Evolutionary conservation across 305 asterid genomes (phyloP).

Genomic region (Ruellia speciosa): DNA sequence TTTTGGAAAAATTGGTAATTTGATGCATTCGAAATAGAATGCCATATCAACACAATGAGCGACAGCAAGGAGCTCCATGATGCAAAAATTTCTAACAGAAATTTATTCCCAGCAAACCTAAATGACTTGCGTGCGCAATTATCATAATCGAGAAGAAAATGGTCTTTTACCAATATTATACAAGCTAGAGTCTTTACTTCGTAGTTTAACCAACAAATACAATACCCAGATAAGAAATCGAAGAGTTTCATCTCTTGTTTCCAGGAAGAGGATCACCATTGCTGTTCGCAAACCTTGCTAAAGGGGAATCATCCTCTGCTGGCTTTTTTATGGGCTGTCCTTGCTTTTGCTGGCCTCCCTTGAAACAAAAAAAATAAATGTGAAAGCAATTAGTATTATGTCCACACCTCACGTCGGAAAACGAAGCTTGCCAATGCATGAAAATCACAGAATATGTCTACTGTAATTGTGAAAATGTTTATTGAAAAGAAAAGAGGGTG

Average conservation of each 20-base stretch:
- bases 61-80: not conserved
- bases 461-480: not conserved
- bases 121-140: not conserved
- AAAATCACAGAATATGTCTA: not conserved
- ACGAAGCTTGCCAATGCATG: not conserved
- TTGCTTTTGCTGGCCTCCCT: constrained; percentile 58
- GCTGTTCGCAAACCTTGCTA: constrained; percentile 26
- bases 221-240: constrained; percentile 5
- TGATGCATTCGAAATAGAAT: no score
- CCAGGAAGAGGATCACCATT: constrained; percentile 37
- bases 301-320: constrained; percentile 36
- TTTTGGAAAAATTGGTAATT: no score
- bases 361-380: constrained; percentile 1
- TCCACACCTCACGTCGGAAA: no score
- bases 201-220: constrained; percentile 15
- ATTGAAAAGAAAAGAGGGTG: no score
- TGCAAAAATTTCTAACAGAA: no score
- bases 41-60: not conserved
- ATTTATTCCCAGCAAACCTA: no score
- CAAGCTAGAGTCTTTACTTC: constrained; percentile 11
- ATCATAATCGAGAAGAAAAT: not conserved
- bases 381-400: no score
- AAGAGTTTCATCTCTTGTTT: constrained; percentile 30
- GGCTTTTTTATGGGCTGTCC: constrained; percentile 36
- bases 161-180: not conserved